Evolutionary conservation across 2,329 filamentous ascomycete species (phyloP).

Genomic region (Diplodia scrobiculata): DNA sequence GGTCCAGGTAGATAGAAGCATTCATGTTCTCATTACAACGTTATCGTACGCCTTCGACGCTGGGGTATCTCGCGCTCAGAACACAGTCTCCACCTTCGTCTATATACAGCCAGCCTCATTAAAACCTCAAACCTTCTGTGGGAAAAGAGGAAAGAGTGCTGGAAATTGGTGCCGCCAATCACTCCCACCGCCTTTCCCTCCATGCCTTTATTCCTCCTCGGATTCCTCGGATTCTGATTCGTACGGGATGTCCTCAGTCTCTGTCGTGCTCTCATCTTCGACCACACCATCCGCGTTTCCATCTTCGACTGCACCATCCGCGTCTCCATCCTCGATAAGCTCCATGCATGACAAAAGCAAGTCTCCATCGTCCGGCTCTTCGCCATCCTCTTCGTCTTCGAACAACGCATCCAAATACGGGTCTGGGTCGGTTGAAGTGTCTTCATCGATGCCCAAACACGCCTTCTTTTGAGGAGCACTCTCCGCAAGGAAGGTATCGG

Average conservation of each 20-base stretch:
- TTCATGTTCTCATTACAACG: background rate
- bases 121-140: background rate
- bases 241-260: background rate
- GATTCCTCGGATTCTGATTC: background rate
- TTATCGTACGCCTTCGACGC: background rate
- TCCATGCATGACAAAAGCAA: too few species aligned
- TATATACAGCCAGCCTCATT: background rate
- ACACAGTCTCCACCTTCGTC: background rate
- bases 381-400: too few species aligned
- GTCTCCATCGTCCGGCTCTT: too few species aligned
- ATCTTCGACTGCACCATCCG: too few species aligned
- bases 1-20: background rate
- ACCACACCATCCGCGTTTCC: background rate
- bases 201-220: background rate
- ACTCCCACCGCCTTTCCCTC: too few species aligned
- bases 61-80: background rate
- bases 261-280: background rate
- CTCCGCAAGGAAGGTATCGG: background rate
- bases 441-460: background rate
- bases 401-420: too few species aligned
- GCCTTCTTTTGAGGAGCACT: background rate
- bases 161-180: background rate
- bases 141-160: background rate
- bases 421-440: too few species aligned
- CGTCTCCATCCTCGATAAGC: too few species aligned